Base-by-base conservation (phyloP, 352 stramenopile species). In the Phytophthora fragariae region DNA sequence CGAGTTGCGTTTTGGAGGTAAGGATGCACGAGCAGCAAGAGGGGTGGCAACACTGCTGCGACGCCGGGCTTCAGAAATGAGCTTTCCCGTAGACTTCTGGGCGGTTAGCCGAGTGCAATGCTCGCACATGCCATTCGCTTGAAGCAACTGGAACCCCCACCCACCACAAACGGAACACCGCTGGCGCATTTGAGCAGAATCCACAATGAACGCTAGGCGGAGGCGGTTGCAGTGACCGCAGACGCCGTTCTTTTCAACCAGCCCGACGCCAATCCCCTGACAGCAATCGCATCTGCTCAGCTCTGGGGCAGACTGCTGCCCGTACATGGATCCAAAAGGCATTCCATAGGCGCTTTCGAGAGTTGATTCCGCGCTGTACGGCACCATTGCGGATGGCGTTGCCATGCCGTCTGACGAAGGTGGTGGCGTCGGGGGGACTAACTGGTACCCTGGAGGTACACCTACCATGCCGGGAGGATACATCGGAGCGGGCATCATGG, bases 181-280 rank as follows among this genome's bases (percentile, higher is more conserved):
- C 54, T 77, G 77, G 12, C 79, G 81, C 62, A 93, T 87, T 29
- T 88, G 81, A 31, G 81, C 80, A 15, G 86, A 89, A 39, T 85
- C 84, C 17, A 93, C 81, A 72, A 93, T 92, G 57, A 93, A 92
- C 14, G 85, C 86, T 49, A 91, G 83, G 1, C 78, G 77, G 49
- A 93, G 70, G 3, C 86, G 84, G 50, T 93, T 92, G 69, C 86
- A 93, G 65, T 93, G 84, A 12, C 78, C 79, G 41, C 86, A 93
- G 9, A 87, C 72, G 7, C 84, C 86, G 52, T 93, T 93, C 76
- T 91, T 91, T 72, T 93, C 82, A 5, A 88, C 83, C 24, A 93
- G 50, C 3, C 76, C 82, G 15, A 93, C 84, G 14, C 86, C 81
- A 54, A 82, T 65, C 8, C 86, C 84, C 10, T 75, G 65, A 35